These are phyloP conservation scores for Puccinia coronata DNA, from an alignment of 1,284 basidiomycete genomes.

Conservation along the genomic window DNA sequence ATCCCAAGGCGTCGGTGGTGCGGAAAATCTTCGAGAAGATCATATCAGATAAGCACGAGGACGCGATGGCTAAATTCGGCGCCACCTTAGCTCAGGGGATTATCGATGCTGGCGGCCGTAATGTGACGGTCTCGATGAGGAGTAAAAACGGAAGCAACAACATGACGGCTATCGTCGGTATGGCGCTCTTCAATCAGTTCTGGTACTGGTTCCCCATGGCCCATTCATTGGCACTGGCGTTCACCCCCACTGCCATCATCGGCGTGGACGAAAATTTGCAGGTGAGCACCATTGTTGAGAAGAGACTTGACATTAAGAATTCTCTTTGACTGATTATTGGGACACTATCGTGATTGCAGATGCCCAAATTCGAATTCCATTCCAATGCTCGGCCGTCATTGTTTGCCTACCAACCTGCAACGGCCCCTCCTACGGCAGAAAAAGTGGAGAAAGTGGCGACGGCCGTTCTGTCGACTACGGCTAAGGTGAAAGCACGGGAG, in stretches of 20 bases:
- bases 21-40: slow-evolving; percentile 83
- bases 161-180: slow-evolving; percentile 88
- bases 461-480: slow-evolving; percentile 90
- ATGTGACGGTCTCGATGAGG: slow-evolving; percentile 87
- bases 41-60: slow-evolving; percentile 90
- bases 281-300: slow-evolving; percentile 61
- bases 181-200: slow-evolving; percentile 94
- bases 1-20: slow-evolving; percentile 74
- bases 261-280: slow-evolving; percentile 80
- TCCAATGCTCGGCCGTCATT: slow-evolving; percentile 70
- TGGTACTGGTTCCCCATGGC: slow-evolving; percentile 99
- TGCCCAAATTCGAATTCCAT: slow-evolving; percentile 83
- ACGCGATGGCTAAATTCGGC: slow-evolving; percentile 94
- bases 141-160: slow-evolving; percentile 86
- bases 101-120: slow-evolving; percentile 92
- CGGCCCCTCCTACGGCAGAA: slow-evolving; percentile 86
- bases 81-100: slow-evolving; percentile 90
- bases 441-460: slow-evolving; percentile 83
- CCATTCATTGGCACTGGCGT: slow-evolving; percentile 86
- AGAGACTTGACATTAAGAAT: slow-evolving; percentile 6
- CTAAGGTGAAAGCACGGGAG: slow-evolving; percentile 86
- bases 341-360: slow-evolving; percentile 64
- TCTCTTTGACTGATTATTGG: not conserved
- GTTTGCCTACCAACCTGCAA: slow-evolving; percentile 82
- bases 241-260: slow-evolving; percentile 90